Conservation (phyloP, 177 flowering plant species). For the Vitis hybrid region DNA sequence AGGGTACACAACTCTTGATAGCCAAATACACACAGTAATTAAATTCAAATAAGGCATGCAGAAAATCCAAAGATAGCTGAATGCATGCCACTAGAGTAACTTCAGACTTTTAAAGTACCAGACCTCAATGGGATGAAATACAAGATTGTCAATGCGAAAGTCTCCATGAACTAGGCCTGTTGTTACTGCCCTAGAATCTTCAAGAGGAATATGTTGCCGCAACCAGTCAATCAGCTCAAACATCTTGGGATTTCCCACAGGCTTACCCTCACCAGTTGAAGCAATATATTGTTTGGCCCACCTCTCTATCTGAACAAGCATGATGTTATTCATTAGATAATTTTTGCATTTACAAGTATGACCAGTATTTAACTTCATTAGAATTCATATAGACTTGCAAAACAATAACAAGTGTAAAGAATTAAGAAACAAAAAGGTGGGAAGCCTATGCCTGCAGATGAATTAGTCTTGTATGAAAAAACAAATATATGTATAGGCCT, state of each 20-base stretch:
- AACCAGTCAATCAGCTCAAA: conserved; percentile 76
- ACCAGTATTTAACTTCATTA: neutral
- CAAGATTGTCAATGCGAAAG: conserved; percentile 88
- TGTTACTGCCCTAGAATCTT: conserved; percentile 76
- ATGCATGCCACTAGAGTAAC: too few relatives aligned
- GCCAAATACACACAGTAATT: too few relatives aligned
- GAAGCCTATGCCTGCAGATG: too few relatives aligned
- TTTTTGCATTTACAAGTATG: neutral
- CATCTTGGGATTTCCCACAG: conserved; percentile 81
- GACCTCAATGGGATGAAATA: conserved; percentile 94
- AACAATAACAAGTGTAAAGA: too few relatives aligned
- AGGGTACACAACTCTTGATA: too few relatives aligned
- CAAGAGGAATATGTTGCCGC: conserved; percentile 65
- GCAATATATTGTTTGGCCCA: conserved; percentile 90
- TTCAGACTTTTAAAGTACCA: conserved; percentile 9
- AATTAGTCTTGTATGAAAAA: neutral
- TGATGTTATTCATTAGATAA: conserved; percentile 5
- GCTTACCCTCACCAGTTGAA: conserved; percentile 84
- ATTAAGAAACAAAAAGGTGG: too few relatives aligned
- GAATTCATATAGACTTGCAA: neutral
- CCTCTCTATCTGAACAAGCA: conserved; percentile 71
- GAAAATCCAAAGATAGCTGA: too few relatives aligned
- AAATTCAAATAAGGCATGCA: too few relatives aligned
- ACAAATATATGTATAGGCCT: neutral
- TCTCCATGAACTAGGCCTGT: conserved; percentile 97